Percentiles rank a stretch among this genome's conserved stretches.
Evolutionary conservation across 371 early-diverging fungal species (phyloP).

Genomic region (Mucor ambiguus): DNA sequence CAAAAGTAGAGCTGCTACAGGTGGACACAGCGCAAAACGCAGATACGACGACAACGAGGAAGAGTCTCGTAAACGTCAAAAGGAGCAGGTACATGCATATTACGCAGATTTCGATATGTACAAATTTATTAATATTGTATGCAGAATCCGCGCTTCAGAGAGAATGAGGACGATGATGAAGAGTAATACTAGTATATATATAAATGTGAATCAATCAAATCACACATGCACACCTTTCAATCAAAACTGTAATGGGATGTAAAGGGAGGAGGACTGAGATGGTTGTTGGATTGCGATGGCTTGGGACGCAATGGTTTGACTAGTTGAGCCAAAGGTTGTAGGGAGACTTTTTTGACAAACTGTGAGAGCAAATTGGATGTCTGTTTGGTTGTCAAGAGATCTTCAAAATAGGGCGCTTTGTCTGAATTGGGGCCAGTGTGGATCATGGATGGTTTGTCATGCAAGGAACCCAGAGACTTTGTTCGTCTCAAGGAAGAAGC

Average conservation of each 20-base stretch:
- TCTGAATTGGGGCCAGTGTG: conserved; percentile 16
- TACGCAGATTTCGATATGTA: not conserved
- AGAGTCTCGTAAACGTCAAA: conserved; percentile 45
- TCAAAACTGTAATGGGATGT: conserved; percentile 4
- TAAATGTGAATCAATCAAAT: not conserved
- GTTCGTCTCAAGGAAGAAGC: conserved; percentile 14
- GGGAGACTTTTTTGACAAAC: conserved; percentile 23
- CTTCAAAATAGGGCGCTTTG: conserved; percentile 24
- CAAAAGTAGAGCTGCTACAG: conserved; percentile 47
- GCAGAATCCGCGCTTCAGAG: conserved; percentile 64
- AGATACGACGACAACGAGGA: conserved; percentile 46
- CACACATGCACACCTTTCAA: not conserved
- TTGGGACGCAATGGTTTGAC: conserved; percentile 18
- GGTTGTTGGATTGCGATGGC: not conserved
- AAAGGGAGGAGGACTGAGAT: conserved; percentile 7
- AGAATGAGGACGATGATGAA: conserved; percentile 59
- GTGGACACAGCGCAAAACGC: conserved; percentile 34
- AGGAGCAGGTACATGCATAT: conserved; percentile 38
- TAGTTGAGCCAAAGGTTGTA: conserved; percentile 26
- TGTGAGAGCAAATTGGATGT: conserved; percentile 13
- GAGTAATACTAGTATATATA: conserved; percentile 28
- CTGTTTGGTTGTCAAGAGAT: conserved; percentile 7
- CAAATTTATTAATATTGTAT: not conserved
- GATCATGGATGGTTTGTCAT: not conserved
- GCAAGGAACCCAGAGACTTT: conserved; percentile 10